These are phyloP conservation scores for Tausonia pullulans DNA, from an alignment of 1,284 basidiomycete species.

Conservation along the genomic window DNA sequence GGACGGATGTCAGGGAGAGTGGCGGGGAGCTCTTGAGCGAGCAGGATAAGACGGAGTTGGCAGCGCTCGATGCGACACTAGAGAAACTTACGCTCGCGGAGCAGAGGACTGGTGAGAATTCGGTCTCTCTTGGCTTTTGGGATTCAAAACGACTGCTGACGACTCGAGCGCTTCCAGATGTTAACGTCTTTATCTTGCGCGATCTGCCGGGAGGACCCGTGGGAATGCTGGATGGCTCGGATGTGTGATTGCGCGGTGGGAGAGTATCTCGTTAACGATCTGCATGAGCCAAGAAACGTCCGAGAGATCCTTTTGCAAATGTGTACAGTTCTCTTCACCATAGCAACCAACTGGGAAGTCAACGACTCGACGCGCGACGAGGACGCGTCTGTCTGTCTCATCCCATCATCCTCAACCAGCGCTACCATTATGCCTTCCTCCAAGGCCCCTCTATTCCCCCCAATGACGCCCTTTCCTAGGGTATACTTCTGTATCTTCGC, in stretches of 20 bases:
- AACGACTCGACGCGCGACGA: too few species aligned
- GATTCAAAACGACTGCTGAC: not conserved
- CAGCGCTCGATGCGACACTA: slow-evolving; percentile 41
- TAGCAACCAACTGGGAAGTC: too few species aligned
- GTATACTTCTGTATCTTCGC: too few species aligned
- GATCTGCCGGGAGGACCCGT: slow-evolving; percentile 45
- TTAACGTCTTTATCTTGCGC: slow-evolving; percentile 69
- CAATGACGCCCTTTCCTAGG: too few species aligned
- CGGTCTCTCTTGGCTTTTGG: not conserved
- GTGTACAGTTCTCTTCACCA: too few species aligned
- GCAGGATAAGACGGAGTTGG: slow-evolving; percentile 32
- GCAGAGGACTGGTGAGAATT: slow-evolving; percentile 45
- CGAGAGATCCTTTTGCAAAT: too few species aligned
- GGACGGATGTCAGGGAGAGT: slow-evolving; percentile 39
- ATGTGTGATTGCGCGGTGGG: not conserved
- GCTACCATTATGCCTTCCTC: too few species aligned
- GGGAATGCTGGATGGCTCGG: not conserved
- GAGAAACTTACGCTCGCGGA: slow-evolving; percentile 62
- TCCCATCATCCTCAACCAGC: too few species aligned
- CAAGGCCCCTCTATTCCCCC: too few species aligned
- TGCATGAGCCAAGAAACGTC: too few species aligned
- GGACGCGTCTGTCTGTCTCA: too few species aligned
- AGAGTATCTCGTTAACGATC: too few species aligned
- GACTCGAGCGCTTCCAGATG: slow-evolving; percentile 38
- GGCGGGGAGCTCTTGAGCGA: slow-evolving; percentile 23